These are phyloP conservation scores for Vitis hybrid DNA, from an alignment of 177 flowering plant species.

Conservation along the genomic window DNA sequence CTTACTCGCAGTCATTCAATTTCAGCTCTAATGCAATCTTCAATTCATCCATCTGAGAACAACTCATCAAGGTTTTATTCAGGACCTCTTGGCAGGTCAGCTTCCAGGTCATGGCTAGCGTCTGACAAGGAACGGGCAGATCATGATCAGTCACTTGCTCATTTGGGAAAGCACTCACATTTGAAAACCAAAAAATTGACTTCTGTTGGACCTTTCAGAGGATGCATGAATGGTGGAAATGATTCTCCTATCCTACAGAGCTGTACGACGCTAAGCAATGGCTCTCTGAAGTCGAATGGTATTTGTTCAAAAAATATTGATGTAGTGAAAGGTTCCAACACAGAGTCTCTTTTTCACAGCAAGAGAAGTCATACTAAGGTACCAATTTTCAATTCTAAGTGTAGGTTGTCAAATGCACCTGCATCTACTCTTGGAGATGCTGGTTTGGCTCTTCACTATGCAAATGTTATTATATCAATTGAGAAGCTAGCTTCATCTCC, in stretches of 20 bases:
- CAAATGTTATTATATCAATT: constrained; percentile 66
- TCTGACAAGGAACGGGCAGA: constrained; percentile 18
- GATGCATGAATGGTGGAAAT: constrained; percentile 53
- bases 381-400: constrained; percentile 29
- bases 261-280: constrained; percentile 28
- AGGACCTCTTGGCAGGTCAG: constrained; percentile 42
- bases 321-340: constrained; percentile 11
- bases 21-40: constrained; percentile 42
- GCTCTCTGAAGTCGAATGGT: constrained; percentile 32
- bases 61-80: constrained; percentile 33
- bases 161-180: constrained; percentile 21
- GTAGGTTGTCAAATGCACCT: constrained; percentile 37
- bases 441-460: constrained; percentile 77
- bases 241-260: constrained; percentile 47
- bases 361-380: constrained; percentile 21
- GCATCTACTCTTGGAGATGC: constrained; percentile 71
- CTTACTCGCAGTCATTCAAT: constrained; percentile 61
- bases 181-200: constrained; percentile 37
- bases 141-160: constrained; percentile 18
- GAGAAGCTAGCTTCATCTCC: constrained; percentile 79
- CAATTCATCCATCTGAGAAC: constrained; percentile 55
- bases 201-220: constrained; percentile 53
- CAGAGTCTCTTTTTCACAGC: constrained; percentile 10
- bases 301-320: constrained; percentile 24
- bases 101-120: constrained; percentile 29